Percentiles rank a stretch among this genome's conserved stretches.
Conservation (phyloP, 495 filamentous ascomycete genomes). For the Tuber melanosporum region DNA sequence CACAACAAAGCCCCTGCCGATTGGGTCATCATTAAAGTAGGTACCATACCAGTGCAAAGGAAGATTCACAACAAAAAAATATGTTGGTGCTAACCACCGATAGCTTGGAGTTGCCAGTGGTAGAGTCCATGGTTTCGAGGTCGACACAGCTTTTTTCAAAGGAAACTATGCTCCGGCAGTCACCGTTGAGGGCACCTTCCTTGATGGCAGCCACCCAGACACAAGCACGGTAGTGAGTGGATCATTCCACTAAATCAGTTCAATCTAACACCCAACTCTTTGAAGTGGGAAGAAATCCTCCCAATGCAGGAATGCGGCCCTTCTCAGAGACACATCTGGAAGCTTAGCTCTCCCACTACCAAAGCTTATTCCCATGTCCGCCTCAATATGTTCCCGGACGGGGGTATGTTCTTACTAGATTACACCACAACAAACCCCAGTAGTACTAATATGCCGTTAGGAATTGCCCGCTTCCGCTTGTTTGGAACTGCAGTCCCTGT, state of each 20-base stretch:
- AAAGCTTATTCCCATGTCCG: constrained; percentile 78
- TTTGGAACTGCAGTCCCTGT: constrained; percentile 73
- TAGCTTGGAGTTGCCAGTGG: constrained; percentile 70
- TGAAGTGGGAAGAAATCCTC: constrained; percentile 68
- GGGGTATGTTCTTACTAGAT: constrained; percentile 45
- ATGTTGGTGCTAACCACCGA: constrained; percentile 5
- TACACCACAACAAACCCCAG: background rate
- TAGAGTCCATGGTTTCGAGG: constrained; percentile 68
- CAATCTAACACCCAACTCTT: background rate
- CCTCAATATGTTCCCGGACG: constrained; percentile 86
- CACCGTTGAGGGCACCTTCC: constrained; percentile 71
- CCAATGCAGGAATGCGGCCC: constrained; percentile 66
- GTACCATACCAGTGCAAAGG: background rate
- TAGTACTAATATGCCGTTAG: constrained; percentile 5
- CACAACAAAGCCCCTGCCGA: constrained; percentile 76
- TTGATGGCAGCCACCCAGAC: constrained; percentile 41
- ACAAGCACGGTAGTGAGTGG: constrained; percentile 18
- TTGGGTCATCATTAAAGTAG: constrained; percentile 65
- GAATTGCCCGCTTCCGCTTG: constrained; percentile 79
- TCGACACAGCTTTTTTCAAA: constrained; percentile 80
- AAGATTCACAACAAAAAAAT: background rate
- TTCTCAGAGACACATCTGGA: constrained; percentile 70
- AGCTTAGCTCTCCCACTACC: constrained; percentile 52
- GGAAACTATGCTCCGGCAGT: constrained; percentile 84
- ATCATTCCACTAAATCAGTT: background rate